phyloP scores from a whole-genome alignment of 2,329 filamentous ascomycete species.

The Penicillium sp. region DNA sequence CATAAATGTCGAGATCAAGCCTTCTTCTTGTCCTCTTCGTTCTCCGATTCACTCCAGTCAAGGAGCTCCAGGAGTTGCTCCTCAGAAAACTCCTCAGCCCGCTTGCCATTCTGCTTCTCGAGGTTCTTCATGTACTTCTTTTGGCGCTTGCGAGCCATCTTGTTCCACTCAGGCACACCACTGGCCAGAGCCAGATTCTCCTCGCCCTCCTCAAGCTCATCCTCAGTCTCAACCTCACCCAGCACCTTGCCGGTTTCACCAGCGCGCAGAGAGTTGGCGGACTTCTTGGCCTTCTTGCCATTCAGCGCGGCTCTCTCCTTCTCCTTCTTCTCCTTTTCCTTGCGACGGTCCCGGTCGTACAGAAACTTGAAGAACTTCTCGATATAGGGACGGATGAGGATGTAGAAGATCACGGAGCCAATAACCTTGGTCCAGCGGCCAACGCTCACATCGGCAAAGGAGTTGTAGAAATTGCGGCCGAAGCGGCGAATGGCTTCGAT shows the following conservation, averaged over 20 bases:
- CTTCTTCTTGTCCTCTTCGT: slow-evolving; percentile 29
- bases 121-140: slow-evolving; percentile 66
- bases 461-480: slow-evolving; percentile 41
- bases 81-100: slow-evolving; percentile 66
- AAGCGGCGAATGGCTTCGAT: slow-evolving; percentile 30
- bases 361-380: slow-evolving; percentile 65
- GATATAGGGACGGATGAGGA: slow-evolving; percentile 72
- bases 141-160: slow-evolving; percentile 69
- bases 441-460: slow-evolving; percentile 45
- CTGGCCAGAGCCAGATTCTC: slow-evolving; percentile 46
- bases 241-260: slow-evolving; percentile 55
- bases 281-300: slow-evolving; percentile 54
- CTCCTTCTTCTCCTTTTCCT: slow-evolving; percentile 59
- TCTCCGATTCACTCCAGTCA: slow-evolving; percentile 48
- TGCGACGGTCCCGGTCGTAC: slow-evolving; percentile 39
- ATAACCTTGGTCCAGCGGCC: slow-evolving; percentile 65
- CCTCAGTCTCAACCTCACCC: slow-evolving; percentile 40
- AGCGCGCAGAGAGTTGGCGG: slow-evolving; percentile 66
- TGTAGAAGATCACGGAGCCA: slow-evolving; percentile 70
- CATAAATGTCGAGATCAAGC: neutral
- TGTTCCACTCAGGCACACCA: slow-evolving; percentile 62
- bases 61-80: slow-evolving; percentile 75
- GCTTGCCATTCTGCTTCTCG: slow-evolving; percentile 63
- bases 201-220: slow-evolving; percentile 50
- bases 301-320: slow-evolving; percentile 49